phyloP scores from a whole-genome alignment of 176 grass and related monocot genomes.

The Olyra latifolia region DNA sequence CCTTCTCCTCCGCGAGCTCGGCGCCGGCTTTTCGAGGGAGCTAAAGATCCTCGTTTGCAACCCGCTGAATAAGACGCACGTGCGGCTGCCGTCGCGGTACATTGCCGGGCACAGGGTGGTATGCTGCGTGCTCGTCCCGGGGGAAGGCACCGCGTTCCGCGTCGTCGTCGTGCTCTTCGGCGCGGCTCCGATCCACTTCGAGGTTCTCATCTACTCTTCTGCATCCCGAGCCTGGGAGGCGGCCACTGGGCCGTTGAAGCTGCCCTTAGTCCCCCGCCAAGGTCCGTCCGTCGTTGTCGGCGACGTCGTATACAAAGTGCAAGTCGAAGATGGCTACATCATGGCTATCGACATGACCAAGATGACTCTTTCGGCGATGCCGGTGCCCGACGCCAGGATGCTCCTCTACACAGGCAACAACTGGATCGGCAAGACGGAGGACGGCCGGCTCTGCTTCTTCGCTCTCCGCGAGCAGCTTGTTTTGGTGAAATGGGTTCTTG shows the following conservation, averaged over 20 bases:
- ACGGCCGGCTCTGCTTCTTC: conserved; percentile 53
- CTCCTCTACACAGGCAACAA: conserved; percentile 36
- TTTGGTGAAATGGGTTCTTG: conserved; percentile 29
- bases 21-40: neutral
- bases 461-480: conserved; percentile 27
- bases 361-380: conserved; percentile 35
- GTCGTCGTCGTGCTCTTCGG: conserved; percentile 44
- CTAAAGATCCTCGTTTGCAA: conserved; percentile 39
- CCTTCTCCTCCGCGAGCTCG: conserved; percentile 46
- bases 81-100: conserved; percentile 16
- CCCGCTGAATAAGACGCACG: neutral
- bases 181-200: neutral
- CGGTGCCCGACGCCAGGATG: conserved; percentile 17
- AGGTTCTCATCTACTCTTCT: conserved; percentile 19
- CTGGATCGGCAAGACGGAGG: conserved; percentile 46
- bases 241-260: conserved; percentile 1
- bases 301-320: conserved; percentile 45
- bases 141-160: conserved; percentile 12
- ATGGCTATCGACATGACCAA: conserved; percentile 31
- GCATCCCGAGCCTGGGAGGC: conserved; percentile 14
- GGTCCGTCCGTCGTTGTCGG: conserved; percentile 42
- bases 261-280: neutral
- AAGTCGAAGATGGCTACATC: conserved; percentile 31
- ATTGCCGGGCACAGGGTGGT: neutral
- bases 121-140: conserved; percentile 6